Conservation (phyloP, 495 filamentous ascomycete species). For the Thermochaetoides thermophila region DNA sequence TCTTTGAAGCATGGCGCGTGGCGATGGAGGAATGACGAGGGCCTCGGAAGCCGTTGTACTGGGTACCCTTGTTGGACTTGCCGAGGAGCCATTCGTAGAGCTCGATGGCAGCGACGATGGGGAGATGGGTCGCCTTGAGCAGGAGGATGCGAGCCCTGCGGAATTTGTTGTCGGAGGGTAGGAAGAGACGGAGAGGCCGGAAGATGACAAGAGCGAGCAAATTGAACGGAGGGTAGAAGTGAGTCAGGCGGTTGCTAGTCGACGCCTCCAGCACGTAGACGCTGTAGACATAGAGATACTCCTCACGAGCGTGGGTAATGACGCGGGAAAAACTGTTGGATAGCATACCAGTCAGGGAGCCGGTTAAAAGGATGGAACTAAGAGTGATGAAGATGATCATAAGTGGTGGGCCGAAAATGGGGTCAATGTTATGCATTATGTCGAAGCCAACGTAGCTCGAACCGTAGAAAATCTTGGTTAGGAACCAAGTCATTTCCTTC, state of each 20-base stretch:
- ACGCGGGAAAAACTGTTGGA: constrained; percentile 82
- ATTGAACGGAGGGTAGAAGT: constrained; percentile 68
- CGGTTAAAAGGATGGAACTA: constrained; percentile 83
- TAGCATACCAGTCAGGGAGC: constrained; percentile 79
- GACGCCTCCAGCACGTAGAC: constrained; percentile 69
- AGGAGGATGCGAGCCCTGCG: constrained; percentile 62
- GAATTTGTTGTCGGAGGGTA: constrained; percentile 51
- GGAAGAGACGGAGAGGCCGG: constrained; percentile 64
- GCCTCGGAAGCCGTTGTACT: constrained; percentile 17
- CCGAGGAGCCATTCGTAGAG: constrained; percentile 31
- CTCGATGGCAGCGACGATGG: constrained; percentile 36
- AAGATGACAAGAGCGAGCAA: constrained; percentile 70
- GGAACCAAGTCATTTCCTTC: constrained; percentile 67
- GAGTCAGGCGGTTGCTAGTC: constrained; percentile 63
- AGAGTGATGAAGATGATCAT: constrained; percentile 75
- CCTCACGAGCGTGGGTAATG: constrained; percentile 52
- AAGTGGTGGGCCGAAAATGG: constrained; percentile 46
- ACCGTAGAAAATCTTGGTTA: constrained; percentile 71
- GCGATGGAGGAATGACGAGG: constrained; percentile 10
- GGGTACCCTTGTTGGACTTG: constrained; percentile 20
- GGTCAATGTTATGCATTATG: constrained; percentile 31
- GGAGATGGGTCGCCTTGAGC: constrained; percentile 48
- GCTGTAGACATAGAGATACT: constrained; percentile 69
- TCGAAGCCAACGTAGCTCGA: constrained; percentile 71
- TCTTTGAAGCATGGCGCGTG: constrained; percentile 7